These are phyloP conservation scores for Sodiomyces alkalinus DNA, from an alignment of 2,329 filamentous ascomycete species.

Conservation along the genomic window DNA sequence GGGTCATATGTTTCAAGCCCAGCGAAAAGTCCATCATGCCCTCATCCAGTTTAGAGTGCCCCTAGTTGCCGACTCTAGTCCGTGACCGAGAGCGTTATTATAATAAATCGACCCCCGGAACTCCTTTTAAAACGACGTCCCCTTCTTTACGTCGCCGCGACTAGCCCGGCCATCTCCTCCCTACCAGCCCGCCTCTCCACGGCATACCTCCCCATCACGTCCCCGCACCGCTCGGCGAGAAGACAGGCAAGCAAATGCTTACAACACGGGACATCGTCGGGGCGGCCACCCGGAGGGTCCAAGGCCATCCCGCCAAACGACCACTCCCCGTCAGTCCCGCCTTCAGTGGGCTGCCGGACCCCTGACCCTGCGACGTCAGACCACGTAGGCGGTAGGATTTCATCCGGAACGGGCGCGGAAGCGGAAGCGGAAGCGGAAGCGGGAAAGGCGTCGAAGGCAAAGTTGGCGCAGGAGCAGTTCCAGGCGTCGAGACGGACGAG, in stretches of 20 bases:
- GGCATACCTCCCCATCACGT: conserved; percentile 39
- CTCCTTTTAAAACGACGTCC: not conserved
- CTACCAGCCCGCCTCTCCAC: conserved; percentile 36
- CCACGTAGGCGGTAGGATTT: too few relatives aligned
- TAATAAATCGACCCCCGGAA: not conserved
- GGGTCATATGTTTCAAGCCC: too few relatives aligned
- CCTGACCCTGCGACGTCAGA: too few relatives aligned
- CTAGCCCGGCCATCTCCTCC: conserved; percentile 62
- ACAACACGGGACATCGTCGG: conserved; percentile 43
- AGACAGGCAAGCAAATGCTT: conserved; percentile 84
- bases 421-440: conserved; percentile 12
- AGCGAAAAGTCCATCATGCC: too few relatives aligned
- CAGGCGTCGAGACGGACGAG: conserved; percentile 60
- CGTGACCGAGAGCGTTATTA: too few relatives aligned
- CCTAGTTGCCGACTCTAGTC: too few relatives aligned
- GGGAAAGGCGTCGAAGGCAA: conserved; percentile 58
- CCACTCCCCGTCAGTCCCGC: conserved; percentile 15
- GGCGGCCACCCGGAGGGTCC: conserved; percentile 15
- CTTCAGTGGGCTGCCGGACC: too few relatives aligned
- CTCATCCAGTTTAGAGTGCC: too few relatives aligned
- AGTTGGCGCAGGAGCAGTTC: conserved; percentile 83
- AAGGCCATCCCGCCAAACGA: conserved; percentile 35
- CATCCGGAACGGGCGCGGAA: too few relatives aligned
- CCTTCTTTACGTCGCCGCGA: conserved; percentile 21
- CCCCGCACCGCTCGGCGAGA: conserved; percentile 50